Evolutionary conservation across 108 stramenopile genomes (phyloP), one percentile per base, ranked within the genome.

Genomic region (Discostella stelligeroides): DNA sequence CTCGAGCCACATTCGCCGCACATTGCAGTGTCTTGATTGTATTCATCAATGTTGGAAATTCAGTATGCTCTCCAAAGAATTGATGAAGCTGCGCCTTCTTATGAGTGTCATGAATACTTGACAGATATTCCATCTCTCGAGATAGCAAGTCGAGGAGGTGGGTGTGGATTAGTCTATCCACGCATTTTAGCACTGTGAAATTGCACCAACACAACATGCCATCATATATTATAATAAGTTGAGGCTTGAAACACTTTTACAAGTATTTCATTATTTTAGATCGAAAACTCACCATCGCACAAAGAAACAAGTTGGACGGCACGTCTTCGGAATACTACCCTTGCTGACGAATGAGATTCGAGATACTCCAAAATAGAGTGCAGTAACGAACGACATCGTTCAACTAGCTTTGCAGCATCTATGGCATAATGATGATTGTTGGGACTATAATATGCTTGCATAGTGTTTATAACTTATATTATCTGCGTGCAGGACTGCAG

Each of bases 391-490:
- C 74, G 70, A 60, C 85, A 86, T 80, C 76, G 60, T 6, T 79
- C 54, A 7, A 88, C 51, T 12, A 84, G 45, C 25, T 76, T 65
- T 23, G 81, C 85, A 4, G 83, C 85, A 59, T 88, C 82, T 0
- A 88, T 66, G 18, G 80, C 70, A 40, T 88, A 88, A 65, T 85
- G 84, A 58, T 82, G 76, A 60, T 49, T 27, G 38, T 51, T 51
- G 20, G 30, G 48, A 17, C 37, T 64, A 27, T 29, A 64, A 3
- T 29, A 20, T 7, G 25, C 54, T 34, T 34, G 34, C 34, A 34
- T 34, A 9, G 29, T 55, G 54, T 18, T 18, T 50, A 47, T 47
- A 3, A 8, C 18, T 18, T 3, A 3, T 4, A 7, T 7, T 4
- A 18, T 15, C 46, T 47, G 8, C 3, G 46, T 47, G 3, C 15